Evolutionary conservation across 495 filamentous ascomycete genomes (phyloP).

Genomic region (Penicillium alfredii): DNA sequence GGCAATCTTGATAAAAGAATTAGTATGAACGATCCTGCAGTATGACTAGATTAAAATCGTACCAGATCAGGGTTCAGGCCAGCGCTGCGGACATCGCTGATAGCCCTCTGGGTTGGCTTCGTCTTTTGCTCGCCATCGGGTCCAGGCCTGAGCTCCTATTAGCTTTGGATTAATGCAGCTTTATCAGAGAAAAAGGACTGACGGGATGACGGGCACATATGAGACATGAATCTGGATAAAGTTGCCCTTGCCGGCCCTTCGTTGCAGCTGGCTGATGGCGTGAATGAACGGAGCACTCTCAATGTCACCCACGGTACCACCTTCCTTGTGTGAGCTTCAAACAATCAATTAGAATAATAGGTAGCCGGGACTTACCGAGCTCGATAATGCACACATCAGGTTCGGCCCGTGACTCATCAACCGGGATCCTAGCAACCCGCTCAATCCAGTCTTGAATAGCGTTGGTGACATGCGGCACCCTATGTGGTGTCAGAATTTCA

Average conservation of each 20-base stretch:
- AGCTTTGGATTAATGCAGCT: slow-evolving; percentile 11
- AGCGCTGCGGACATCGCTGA: slow-evolving; percentile 70
- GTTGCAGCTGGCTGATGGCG: slow-evolving; percentile 70
- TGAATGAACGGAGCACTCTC: slow-evolving; percentile 89
- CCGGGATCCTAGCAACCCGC: slow-evolving; percentile 76
- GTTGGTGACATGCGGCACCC: slow-evolving; percentile 87
- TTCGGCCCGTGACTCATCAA: slow-evolving; percentile 73
- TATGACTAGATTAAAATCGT: slow-evolving; percentile 22
- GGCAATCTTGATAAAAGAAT: slow-evolving; percentile 55
- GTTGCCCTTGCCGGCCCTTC: slow-evolving; percentile 67
- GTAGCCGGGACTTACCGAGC: slow-evolving; percentile 6
- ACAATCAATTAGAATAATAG: not conserved
- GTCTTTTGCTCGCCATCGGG: slow-evolving; percentile 76
- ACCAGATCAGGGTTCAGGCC: slow-evolving; percentile 77
- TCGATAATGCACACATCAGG: slow-evolving; percentile 93
- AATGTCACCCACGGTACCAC: slow-evolving; percentile 84
- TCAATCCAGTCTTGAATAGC: slow-evolving; percentile 91
- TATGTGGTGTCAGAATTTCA: too few species aligned
- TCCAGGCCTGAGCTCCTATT: slow-evolving; percentile 19
- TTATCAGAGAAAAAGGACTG: not conserved
- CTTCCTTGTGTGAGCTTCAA: slow-evolving; percentile 25
- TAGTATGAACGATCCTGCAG: slow-evolving; percentile 3
- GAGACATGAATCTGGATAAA: slow-evolving; percentile 84
- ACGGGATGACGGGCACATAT: slow-evolving; percentile 60
- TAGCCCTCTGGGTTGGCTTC: slow-evolving; percentile 90